A percentile compares a stretch with the other conserved stretches of the same genome.
These are phyloP conservation scores for Metarhizium guizhouense DNA, from an alignment of 2,329 filamentous ascomycete genomes.

Conservation along the genomic window DNA sequence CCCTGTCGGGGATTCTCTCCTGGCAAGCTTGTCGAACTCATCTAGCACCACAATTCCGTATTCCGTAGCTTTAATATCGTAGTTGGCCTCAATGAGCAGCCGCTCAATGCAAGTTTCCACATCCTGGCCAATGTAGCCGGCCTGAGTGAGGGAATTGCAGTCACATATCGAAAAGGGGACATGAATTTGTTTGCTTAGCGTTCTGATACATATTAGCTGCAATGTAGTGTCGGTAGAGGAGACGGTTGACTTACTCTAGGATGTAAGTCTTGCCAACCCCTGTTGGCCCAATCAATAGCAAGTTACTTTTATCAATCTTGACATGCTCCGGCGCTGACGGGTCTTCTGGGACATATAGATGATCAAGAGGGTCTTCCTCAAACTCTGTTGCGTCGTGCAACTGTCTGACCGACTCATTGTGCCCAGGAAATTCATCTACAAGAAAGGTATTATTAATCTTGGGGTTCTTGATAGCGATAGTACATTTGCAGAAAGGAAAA, in stretches of 20 bases:
- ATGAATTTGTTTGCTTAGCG: constrained; percentile 82
- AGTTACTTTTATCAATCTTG: constrained; percentile 91
- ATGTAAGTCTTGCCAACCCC: constrained; percentile 97
- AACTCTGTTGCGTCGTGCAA: constrained; percentile 26
- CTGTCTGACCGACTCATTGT: constrained; percentile 36
- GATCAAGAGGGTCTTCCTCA: constrained; percentile 26
- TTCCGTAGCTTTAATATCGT: constrained; percentile 76
- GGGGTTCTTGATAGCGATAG: constrained; percentile 15
- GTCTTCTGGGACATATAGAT: constrained; percentile 42
- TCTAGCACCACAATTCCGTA: constrained; percentile 92
- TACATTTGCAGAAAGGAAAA: neutral
- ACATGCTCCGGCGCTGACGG: constrained; percentile 36
- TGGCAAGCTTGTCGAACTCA: constrained; percentile 95
- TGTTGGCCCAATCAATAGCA: constrained; percentile 82
- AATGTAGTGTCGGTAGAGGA: neutral
- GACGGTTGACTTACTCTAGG: constrained; percentile 44
- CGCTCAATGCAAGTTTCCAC: constrained; percentile 93
- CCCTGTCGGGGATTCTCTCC: constrained; percentile 76
- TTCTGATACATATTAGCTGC: constrained; percentile 44
- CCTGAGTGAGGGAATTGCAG: constrained; percentile 92
- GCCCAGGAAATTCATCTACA: constrained; percentile 47
- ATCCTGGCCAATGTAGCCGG: constrained; percentile 95
- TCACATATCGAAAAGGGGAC: constrained; percentile 94
- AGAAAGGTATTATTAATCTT: constrained; percentile 22
- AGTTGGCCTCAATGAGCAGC: constrained; percentile 81